phyloP scores from a whole-genome alignment of 768 basidiomycete species.

The Lactarius sanguifluus region DNA sequence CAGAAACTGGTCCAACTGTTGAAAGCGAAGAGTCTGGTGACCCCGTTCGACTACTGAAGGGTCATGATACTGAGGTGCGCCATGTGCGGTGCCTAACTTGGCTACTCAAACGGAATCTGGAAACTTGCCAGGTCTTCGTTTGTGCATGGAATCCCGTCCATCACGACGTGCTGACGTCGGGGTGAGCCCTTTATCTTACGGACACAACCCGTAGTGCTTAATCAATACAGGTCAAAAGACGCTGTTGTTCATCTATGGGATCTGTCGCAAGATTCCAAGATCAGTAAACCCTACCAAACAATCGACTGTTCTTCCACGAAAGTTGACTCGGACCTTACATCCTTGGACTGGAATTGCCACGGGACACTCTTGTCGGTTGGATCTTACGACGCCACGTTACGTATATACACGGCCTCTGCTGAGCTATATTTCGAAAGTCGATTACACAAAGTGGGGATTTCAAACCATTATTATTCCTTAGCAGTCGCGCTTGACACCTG shows the following conservation, averaged over 20 bases:
- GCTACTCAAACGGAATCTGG: constrained; percentile 7
- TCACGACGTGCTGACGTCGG: constrained; percentile 63
- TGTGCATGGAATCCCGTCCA: constrained; percentile 75
- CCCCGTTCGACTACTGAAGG: constrained; percentile 33
- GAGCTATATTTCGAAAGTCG: constrained; percentile 58
- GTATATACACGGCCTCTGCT: constrained; percentile 65
- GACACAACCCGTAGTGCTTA: neutral
- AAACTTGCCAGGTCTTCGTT: constrained; percentile 61
- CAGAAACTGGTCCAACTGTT: neutral
- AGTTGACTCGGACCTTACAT: constrained; percentile 64
- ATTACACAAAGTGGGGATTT: constrained; percentile 60
- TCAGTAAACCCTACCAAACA: constrained; percentile 40
- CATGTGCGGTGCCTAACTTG: neutral
- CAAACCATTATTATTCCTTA: neutral
- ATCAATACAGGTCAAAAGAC: constrained; percentile 63
- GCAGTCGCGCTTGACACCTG: neutral
- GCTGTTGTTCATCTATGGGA: constrained; percentile 74
- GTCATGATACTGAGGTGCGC: constrained; percentile 46
- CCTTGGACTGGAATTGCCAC: constrained; percentile 73
- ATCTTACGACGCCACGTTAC: constrained; percentile 70
- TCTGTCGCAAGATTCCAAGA: constrained; percentile 43
- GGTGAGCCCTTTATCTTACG: constrained; percentile 45
- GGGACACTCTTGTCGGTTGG: constrained; percentile 75
- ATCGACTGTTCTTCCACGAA: constrained; percentile 51
- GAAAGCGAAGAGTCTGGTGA: constrained; percentile 12